phyloP scores from a whole-genome alignment of 768 basidiomycete genomes.

The Kwoniella botswanensis region DNA sequence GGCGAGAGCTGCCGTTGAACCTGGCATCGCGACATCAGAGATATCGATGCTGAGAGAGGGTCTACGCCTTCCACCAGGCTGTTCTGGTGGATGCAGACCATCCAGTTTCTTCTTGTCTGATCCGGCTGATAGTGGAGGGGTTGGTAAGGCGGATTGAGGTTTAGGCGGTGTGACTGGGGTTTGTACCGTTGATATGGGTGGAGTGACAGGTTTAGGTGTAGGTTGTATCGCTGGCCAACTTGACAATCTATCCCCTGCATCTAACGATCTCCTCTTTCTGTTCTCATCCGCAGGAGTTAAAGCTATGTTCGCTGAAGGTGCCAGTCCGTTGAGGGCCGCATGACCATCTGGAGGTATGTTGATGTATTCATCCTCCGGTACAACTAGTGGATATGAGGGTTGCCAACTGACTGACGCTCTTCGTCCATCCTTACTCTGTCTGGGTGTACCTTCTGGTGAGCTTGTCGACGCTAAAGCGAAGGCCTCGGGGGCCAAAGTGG shows the following conservation, averaged over 20 bases:
- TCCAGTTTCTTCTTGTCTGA: neutral
- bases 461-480: slow-evolving; percentile 36
- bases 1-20: slow-evolving; percentile 15
- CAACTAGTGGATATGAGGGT: slow-evolving; percentile 42
- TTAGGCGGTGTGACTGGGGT: slow-evolving; percentile 14
- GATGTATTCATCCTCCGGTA: slow-evolving; percentile 39
- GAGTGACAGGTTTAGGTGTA: slow-evolving; percentile 1
- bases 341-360: slow-evolving; percentile 47
- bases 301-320: neutral
- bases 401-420: slow-evolving; percentile 30
- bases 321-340: slow-evolving; percentile 2
- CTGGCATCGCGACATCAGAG: slow-evolving; percentile 21
- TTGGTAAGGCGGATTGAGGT: slow-evolving; percentile 6
- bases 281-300: slow-evolving; percentile 33
- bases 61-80: slow-evolving; percentile 11
- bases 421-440: slow-evolving; percentile 17
- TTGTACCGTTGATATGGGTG: neutral
- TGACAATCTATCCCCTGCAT: slow-evolving; percentile 14
- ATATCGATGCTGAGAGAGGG: slow-evolving; percentile 29
- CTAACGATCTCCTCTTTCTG: slow-evolving; percentile 21
- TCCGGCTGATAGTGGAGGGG: slow-evolving; percentile 7
- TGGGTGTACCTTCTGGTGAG: slow-evolving; percentile 32
- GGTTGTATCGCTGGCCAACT: slow-evolving; percentile 29
- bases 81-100: slow-evolving; percentile 6
- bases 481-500: slow-evolving; percentile 36